Evolutionary conservation across 2,329 filamentous ascomycete genomes (phyloP).

Genomic region (Pestalotiopsis sp.): DNA sequence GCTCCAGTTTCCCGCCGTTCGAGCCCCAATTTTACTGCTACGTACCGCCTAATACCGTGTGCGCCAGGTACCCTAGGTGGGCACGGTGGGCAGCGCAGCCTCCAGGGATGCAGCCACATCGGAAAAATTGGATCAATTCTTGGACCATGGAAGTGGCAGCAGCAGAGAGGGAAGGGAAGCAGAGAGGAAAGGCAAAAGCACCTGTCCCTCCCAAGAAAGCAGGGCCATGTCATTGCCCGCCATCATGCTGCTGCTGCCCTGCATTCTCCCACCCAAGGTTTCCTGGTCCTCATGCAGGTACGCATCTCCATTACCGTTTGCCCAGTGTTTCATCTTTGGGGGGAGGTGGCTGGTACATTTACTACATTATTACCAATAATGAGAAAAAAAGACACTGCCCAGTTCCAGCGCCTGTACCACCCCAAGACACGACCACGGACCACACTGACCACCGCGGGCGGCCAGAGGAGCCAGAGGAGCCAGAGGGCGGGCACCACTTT

Average conservation of each 20-base stretch:
- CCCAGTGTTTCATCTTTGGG: constrained; percentile 5
- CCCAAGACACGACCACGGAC: not conserved
- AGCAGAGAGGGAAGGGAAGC: not conserved
- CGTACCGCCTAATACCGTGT: not conserved
- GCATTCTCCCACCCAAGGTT: not conserved
- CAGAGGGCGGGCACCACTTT: not conserved
- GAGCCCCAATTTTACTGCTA: constrained; percentile 1
- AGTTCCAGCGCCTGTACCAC: not conserved
- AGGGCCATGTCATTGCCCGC: not conserved
- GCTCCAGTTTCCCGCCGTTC: not conserved
- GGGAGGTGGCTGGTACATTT: not conserved
- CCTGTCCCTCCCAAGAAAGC: not conserved
- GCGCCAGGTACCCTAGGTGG: not conserved
- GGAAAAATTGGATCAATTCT: not conserved
- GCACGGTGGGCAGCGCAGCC: not conserved
- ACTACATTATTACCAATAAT: not conserved
- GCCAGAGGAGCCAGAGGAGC: no score
- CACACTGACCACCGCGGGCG: not conserved
- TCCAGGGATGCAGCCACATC: constrained; percentile 1
- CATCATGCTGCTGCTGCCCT: not conserved
- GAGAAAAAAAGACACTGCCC: not conserved
- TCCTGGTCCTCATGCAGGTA: constrained; percentile 4
- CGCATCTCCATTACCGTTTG: constrained; percentile 1
- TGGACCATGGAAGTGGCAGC: not conserved
- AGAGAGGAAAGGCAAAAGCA: not conserved